These are phyloP conservation scores for Fusarium brevicatenulatum DNA, from an alignment of 2,329 filamentous ascomycete species.

Conservation along the genomic window DNA sequence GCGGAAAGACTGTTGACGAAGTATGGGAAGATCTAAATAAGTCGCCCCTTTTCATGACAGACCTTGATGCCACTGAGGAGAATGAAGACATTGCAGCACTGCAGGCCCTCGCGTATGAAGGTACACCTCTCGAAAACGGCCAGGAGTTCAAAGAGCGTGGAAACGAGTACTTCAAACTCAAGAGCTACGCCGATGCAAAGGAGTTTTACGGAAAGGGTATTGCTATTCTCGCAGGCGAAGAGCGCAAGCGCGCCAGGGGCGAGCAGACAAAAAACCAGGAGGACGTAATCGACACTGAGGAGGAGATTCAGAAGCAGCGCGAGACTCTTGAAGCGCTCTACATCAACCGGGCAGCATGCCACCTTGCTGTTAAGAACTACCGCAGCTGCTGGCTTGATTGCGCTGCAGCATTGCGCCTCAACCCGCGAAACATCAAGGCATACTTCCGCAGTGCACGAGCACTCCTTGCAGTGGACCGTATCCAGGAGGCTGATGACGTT, in stretches of 20 bases:
- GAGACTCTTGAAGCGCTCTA: constrained; percentile 79
- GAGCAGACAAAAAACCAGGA: constrained; percentile 47
- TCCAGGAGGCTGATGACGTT: constrained; percentile 83
- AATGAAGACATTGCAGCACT: constrained; percentile 88
- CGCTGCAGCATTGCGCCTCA: constrained; percentile 79
- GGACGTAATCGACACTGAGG: constrained; percentile 55
- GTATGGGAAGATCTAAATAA: constrained; percentile 67
- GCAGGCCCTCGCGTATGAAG: constrained; percentile 91
- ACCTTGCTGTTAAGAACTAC: constrained; percentile 89
- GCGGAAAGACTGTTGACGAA: constrained; percentile 63
- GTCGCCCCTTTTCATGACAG: constrained; percentile 94
- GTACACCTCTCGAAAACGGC: constrained; percentile 84
- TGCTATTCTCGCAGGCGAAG: constrained; percentile 72
- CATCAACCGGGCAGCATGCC: constrained; percentile 89
- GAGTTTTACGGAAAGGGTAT: constrained; percentile 95
- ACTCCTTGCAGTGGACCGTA: constrained; percentile 79
- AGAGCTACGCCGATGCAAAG: constrained; percentile 82
- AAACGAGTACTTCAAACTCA: constrained; percentile 84
- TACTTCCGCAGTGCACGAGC: constrained; percentile 87
- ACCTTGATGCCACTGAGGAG: constrained; percentile 85
- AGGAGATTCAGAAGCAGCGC: constrained; percentile 69
- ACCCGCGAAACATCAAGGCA: constrained; percentile 86
- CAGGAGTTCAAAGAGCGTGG: constrained; percentile 89
- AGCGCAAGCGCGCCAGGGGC: constrained; percentile 62
- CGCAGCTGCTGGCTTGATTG: constrained; percentile 88